Base-by-base conservation (phyloP, 164 flowering plant species). In the Annona cherimola region DNA sequence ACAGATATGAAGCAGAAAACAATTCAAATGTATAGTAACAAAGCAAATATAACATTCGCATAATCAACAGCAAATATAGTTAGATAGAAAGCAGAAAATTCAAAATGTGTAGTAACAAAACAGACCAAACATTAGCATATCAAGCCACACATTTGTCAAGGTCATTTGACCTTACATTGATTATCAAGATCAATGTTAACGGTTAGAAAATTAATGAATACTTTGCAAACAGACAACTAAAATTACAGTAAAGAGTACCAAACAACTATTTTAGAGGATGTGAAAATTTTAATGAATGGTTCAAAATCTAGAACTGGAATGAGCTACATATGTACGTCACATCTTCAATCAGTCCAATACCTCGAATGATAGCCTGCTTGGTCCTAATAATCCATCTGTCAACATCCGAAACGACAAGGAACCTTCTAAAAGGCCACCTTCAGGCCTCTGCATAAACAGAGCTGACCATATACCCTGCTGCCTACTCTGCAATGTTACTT, bases 301-400 rank as follows among this genome's bases (percentile, higher is more conserved):
- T 26, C 7, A n/a, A 26, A n/a, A 62, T 62, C 12, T 9, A 18
- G 39, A 3, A n/a, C n/a, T n/a, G 5, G 5, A 35, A 62, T n/a
- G 2, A 19, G 26, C 12, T 16, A 8, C 26, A 4, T 62, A 9
- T 5, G 40, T 35, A 4, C 40, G 26, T n/a, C 12, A 62, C 35
- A 26, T 26, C 35, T 26, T 26, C 35, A 62, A 8, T n/a, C 12
- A 19, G 26, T 4, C 26, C 5, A 44, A 65, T 19, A 65, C 67
- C 67, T 65, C 67, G 14, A 65, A 65, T 40, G 39, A 5, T 42
- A 65, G 67, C 43, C 67, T 65, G 67, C 45, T 65, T 42, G 35
- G 67, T 40, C 43, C 45, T 61, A n/a, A 19, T 40, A 40, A 40
- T 65, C 67, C 45, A 12, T 40, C 45, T 41, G n/a, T 65, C 16